Base-by-base conservation (phyloP, 306 rosid genomes). In the Fragaria vesca region DNA sequence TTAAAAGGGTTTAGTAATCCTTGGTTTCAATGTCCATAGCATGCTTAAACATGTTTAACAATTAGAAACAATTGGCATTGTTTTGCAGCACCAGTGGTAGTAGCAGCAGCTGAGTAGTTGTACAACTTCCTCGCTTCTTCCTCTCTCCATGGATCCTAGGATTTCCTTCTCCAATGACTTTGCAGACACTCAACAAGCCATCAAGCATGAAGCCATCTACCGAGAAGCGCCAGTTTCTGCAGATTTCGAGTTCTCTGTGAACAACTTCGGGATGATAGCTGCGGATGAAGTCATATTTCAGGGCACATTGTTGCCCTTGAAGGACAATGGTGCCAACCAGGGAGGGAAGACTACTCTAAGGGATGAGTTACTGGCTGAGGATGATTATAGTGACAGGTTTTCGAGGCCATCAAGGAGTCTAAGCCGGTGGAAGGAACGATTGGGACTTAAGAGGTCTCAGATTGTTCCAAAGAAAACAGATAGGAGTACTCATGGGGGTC, bases 181-280 rank as follows among this genome's bases (percentile, higher is more conserved):
- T 83, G 93, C 85, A 20, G 96, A 93, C 72, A 73, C 89, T 42
- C 88, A 91, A 43, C 92, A 81, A 30, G 79, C 88, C 74, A 76
- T 76, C 70, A 88, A 87, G 88, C 88, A 85, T 74, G 95, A 96
- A 65, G 78, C 68, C 70, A 86, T 76, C 48, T 96, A 93, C 79
- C 84, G 91, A 76, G 99, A 96, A 86, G 99, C 93, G 8, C 99
- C 99, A 0, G 98, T 91, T 15, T 93, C 99, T 47, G 91, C 99
- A 4, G 98, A 96, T 77, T 96, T 96, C 30, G 97, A 96, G 77
- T 93, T 96, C 88, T 90, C 90, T 36, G 97, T 91, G 34, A 86
- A 91, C 71, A 86, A 93, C 81, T 79, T 88, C 45, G 46, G 80
- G 2, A 91, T 93, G 99, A 90, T 79, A 57, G 34, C 98, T 7